Evolutionary conservation across 257 asterid species (phyloP).

Genomic region (Fraxinus excelsior): DNA sequence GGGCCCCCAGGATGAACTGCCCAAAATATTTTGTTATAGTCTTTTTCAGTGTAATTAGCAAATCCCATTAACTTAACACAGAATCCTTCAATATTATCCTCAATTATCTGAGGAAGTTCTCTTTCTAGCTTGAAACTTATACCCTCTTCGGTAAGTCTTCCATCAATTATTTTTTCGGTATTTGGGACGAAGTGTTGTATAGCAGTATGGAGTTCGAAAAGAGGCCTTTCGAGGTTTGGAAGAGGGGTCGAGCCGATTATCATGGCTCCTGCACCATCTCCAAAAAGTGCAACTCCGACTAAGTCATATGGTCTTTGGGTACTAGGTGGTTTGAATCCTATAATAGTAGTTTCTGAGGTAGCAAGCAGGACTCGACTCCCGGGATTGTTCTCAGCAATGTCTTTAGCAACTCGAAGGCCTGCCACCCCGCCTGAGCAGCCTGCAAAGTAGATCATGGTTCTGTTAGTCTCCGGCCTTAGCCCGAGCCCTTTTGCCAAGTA

Average conservation of each 20-base stretch:
- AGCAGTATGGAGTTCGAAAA: constrained; percentile 75
- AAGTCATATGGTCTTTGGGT: constrained; percentile 73
- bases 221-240: constrained; percentile 43
- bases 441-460: constrained; percentile 82
- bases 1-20: constrained; percentile 99
- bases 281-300: constrained; percentile 90
- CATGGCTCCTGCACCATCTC: constrained; percentile 94
- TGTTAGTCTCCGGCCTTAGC: constrained; percentile 56
- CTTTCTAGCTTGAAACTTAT: constrained; percentile 79
- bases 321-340: constrained; percentile 88
- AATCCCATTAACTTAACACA: constrained; percentile 58
- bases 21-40: constrained; percentile 78
- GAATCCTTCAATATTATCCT: constrained; percentile 67
- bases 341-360: constrained; percentile 87
- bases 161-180: constrained; percentile 87
- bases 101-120: constrained; percentile 80
- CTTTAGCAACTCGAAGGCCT: constrained; percentile 93
- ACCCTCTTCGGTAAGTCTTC: constrained; percentile 87
- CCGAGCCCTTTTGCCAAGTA: constrained; percentile 90
- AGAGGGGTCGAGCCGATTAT: constrained; percentile 57
- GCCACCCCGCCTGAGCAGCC: constrained; percentile 99
- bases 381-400: constrained; percentile 92
- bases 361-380: constrained; percentile 78
- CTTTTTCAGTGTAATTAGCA: constrained; percentile 36
- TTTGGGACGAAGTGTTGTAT: constrained; percentile 76